Conservation (phyloP, 345 rosid genomes). For the Triadica sebifera region DNA sequence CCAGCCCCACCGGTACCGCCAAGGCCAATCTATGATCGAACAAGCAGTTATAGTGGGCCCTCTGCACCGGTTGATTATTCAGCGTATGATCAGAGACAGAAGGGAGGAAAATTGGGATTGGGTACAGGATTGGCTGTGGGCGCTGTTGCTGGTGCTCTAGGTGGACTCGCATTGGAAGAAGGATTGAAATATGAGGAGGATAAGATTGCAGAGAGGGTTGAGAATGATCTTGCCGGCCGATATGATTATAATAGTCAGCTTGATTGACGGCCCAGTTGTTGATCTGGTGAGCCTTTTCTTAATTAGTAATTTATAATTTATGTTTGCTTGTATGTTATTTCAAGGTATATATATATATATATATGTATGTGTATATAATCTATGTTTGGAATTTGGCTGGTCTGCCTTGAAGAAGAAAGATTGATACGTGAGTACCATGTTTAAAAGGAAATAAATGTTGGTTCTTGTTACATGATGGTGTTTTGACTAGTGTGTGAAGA, state of each 20-base stretch:
- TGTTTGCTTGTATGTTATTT: background rate
- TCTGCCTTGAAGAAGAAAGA: background rate
- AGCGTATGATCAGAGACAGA: slow-evolving; percentile 36
- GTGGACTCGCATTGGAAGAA: slow-evolving; percentile 37
- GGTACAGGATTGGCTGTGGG: slow-evolving; percentile 44
- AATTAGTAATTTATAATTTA: background rate
- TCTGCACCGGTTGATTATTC: slow-evolving; percentile 52
- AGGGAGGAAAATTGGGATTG: slow-evolving; percentile 22
- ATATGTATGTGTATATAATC: slow-evolving; percentile 6
- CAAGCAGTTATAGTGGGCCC: slow-evolving; percentile 29
- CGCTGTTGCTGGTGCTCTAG: slow-evolving; percentile 33
- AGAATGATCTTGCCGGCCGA: slow-evolving; percentile 19
- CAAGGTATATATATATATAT: too few relatives aligned
- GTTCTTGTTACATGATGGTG: background rate
- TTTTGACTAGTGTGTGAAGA: background rate
- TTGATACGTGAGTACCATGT: background rate
- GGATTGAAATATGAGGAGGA: slow-evolving; percentile 39
- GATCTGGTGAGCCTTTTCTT: background rate
- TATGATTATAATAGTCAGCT: slow-evolving; percentile 32
- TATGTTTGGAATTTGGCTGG: slow-evolving; percentile 6
- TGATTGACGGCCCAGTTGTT: slow-evolving; percentile 5
- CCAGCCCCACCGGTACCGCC: slow-evolving; percentile 31
- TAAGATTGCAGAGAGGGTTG: slow-evolving; percentile 26
- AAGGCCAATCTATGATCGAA: slow-evolving; percentile 28
- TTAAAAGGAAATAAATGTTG: slow-evolving; percentile 4